These are phyloP conservation scores for Penicillium crystallinum DNA, from an alignment of 495 filamentous ascomycete genomes.

Conservation along the genomic window DNA sequence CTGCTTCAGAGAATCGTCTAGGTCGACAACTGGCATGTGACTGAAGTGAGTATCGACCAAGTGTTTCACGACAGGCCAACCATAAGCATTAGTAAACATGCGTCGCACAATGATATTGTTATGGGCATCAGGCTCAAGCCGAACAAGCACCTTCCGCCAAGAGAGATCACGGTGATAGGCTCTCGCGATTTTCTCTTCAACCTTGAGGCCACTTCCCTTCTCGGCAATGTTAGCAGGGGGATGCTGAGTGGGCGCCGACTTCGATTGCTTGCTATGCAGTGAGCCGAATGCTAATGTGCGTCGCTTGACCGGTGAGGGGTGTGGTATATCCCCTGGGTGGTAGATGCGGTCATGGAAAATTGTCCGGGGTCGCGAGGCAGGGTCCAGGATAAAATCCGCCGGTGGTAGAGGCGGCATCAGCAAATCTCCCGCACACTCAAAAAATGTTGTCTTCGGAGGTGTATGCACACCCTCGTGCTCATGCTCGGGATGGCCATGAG, in stretches of 20 bases:
- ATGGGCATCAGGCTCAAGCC: conserved; percentile 93
- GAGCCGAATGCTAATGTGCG: conserved; percentile 37
- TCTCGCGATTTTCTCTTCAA: conserved; percentile 95
- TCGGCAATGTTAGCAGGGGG: conserved; percentile 7
- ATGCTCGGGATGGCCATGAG: conserved; percentile 37
- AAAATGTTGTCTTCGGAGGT: conserved; percentile 88
- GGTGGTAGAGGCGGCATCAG: conserved; percentile 85
- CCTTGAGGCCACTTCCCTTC: conserved; percentile 59
- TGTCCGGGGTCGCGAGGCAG: conserved; percentile 74
- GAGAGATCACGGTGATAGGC: conserved; percentile 86
- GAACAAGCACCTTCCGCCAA: conserved; percentile 95
- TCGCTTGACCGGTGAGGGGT: conserved; percentile 62
- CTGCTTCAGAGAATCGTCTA: conserved; percentile 52
- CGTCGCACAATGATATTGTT: conserved; percentile 96
- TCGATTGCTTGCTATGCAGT: conserved; percentile 35
- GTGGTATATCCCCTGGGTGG: conserved; percentile 86
- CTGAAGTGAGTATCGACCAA: conserved; percentile 90
- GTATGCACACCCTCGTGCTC: conserved; percentile 48
- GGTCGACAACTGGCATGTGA: conserved; percentile 54
- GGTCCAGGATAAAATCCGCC: conserved; percentile 73
- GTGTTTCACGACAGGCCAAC: conserved; percentile 94
- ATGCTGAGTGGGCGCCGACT: conserved; percentile 14
- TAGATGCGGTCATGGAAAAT: conserved; percentile 98
- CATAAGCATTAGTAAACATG: conserved; percentile 95
- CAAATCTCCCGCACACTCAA: conserved; percentile 89